Conservation (phyloP, 106 monocot species). For the Xerophyta viscosa region DNA sequence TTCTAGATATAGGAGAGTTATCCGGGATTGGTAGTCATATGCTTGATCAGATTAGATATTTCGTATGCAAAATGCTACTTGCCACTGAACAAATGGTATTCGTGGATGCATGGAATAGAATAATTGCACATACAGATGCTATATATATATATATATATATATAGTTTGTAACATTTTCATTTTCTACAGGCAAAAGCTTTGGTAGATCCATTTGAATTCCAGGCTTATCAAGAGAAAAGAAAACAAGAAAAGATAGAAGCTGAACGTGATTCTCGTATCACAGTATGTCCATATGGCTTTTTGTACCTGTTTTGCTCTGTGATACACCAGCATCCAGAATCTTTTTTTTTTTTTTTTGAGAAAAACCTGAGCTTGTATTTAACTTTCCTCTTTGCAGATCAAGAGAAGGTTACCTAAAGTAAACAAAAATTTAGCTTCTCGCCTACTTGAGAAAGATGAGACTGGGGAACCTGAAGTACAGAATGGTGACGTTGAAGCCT, state of each 20-base stretch:
- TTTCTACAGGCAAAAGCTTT: slow-evolving; percentile 48
- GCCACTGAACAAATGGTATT: too few species aligned
- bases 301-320: slow-evolving; percentile 1
- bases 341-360: neutral
- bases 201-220: slow-evolving; percentile 61
- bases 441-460: slow-evolving; percentile 57
- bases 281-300: slow-evolving; percentile 36
- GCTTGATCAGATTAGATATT: too few species aligned
- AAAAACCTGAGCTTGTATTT: too few species aligned
- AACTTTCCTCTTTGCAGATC: slow-evolving; percentile 51
- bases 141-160: too few species aligned
- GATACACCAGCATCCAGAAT: neutral
- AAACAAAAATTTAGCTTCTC: slow-evolving; percentile 60
- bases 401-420: slow-evolving; percentile 77
- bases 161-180: neutral
- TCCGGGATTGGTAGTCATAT: too few species aligned
- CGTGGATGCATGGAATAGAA: too few species aligned
- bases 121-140: too few species aligned
- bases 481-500: slow-evolving; percentile 22
- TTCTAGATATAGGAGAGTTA: too few species aligned
- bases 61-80: too few species aligned
- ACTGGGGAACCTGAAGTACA: slow-evolving; percentile 26
- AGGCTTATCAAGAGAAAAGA: slow-evolving; percentile 43
- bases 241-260: slow-evolving; percentile 77
- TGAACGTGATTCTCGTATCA: slow-evolving; percentile 72